phyloP scores from a whole-genome alignment of 768 basidiomycete genomes.

The Tricholoma hemisulphureum region DNA sequence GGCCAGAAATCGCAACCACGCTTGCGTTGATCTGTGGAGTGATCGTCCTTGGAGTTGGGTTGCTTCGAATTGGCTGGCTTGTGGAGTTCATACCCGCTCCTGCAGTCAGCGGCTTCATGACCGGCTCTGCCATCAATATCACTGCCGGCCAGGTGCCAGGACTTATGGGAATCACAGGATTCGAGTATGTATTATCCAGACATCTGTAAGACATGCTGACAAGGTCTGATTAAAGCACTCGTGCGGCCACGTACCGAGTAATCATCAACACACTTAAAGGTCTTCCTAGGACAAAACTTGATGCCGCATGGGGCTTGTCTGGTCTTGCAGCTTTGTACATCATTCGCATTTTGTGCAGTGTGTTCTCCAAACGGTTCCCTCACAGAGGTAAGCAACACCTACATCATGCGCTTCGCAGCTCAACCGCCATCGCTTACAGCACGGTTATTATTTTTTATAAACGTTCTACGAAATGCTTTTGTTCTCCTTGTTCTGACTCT shows the following conservation, averaged over 20 bases:
- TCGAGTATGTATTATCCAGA: constrained; percentile 58
- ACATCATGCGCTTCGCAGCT: background rate
- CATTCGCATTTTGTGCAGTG: constrained; percentile 59
- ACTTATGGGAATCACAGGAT: constrained; percentile 82
- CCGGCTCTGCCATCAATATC: constrained; percentile 94
- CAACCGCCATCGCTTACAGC: constrained; percentile 34
- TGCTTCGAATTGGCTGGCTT: constrained; percentile 89
- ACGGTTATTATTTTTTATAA: constrained; percentile 74
- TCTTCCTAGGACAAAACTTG: constrained; percentile 63
- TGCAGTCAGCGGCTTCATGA: constrained; percentile 92
- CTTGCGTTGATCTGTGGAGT: constrained; percentile 87
- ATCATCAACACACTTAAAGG: constrained; percentile 93
- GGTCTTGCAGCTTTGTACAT: constrained; percentile 69
- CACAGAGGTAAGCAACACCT: constrained; percentile 44
- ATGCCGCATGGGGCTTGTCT: constrained; percentile 88
- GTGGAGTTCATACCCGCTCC: constrained; percentile 92
- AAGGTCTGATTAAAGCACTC: constrained; percentile 53
- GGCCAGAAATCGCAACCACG: constrained; percentile 77
- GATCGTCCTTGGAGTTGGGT: constrained; percentile 86
- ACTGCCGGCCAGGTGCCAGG: constrained; percentile 85
- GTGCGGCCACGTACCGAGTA: constrained; percentile 80
- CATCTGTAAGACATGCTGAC: constrained; percentile 5
- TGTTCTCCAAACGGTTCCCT: constrained; percentile 58
- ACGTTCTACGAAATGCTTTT: constrained; percentile 79
- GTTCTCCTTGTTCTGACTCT: constrained; percentile 86